phyloP scores from a whole-genome alignment of 1,139 yeast genomes.

The Pneumocystis carinii region DNA sequence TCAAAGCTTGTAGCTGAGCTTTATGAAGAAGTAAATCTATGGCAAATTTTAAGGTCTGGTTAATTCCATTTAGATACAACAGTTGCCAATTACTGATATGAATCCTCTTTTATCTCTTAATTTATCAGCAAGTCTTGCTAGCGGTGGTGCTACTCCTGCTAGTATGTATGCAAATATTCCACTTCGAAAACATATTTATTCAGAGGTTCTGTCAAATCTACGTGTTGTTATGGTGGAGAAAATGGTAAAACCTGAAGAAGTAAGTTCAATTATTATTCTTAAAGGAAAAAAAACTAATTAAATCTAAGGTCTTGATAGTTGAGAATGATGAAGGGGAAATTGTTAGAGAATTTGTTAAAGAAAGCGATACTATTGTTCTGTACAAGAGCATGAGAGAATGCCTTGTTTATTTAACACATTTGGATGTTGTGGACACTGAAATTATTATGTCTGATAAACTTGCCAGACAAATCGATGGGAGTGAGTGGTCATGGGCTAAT shows the following conservation, averaged over 20 bases:
- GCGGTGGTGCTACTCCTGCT: constrained; percentile 80
- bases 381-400: constrained; percentile 94
- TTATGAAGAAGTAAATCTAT: constrained; percentile 40
- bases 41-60: neutral
- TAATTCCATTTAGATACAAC: constrained; percentile 36
- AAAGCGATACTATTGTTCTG: constrained; percentile 87
- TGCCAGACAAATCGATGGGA: constrained; percentile 82
- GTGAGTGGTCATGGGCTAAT: constrained; percentile 99
- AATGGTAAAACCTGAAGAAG: constrained; percentile 98
- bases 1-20: constrained; percentile 62
- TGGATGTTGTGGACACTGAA: constrained; percentile 89
- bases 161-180: constrained; percentile 59
- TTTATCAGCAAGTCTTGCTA: constrained; percentile 31
- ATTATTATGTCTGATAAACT: constrained; percentile 83
- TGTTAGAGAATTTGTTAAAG: constrained; percentile 92
- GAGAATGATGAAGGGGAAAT: constrained; percentile 99
- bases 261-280: constrained; percentile 18
- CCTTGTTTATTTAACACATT: constrained; percentile 82
- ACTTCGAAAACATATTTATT: constrained; percentile 71
- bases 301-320: constrained; percentile 40
- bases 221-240: constrained; percentile 86
- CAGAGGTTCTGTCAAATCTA: constrained; percentile 58
- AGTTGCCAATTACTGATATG: constrained; percentile 53
- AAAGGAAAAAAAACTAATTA: neutral
- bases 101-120: constrained; percentile 60